A percentile compares a stretch with the other conserved stretches of the same genome.
phyloP scores from a whole-genome alignment of 148 eudicot genomes.

The Salicornia ramosissima region DNA sequence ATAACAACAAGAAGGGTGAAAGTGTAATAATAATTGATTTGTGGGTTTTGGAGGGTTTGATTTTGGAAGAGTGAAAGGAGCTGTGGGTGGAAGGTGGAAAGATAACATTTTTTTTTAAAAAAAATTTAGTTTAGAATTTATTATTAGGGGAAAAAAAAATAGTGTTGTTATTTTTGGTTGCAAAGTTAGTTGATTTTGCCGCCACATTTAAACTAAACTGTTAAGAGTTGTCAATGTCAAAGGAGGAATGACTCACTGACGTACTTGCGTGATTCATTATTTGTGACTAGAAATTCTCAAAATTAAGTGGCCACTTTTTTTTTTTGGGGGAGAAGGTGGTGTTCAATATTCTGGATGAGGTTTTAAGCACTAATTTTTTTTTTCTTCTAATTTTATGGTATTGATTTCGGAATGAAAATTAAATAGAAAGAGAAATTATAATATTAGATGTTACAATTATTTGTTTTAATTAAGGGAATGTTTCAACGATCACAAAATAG shows the following conservation, averaged over 20 bases:
- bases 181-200: constrained; percentile 16
- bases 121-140: not conserved
- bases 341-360: not conserved
- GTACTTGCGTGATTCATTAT: constrained; percentile 1
- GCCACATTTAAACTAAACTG: constrained; percentile 17
- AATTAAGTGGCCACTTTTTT: constrained; percentile 11
- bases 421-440: too few species aligned
- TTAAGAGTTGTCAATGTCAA: not conserved
- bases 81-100: constrained; percentile 15
- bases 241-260: too few species aligned
- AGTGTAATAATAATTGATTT: not conserved
- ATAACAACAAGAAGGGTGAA: not conserved
- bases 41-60: constrained; percentile 6
- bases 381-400: too few species aligned
- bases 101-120: constrained; percentile 16
- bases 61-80: constrained; percentile 11
- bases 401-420: too few species aligned
- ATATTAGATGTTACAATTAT: too few species aligned
- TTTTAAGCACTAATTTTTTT: too few species aligned
- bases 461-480: too few species aligned
- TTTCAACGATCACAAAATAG: too few species aligned
- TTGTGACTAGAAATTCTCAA: not conserved
- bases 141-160: not conserved
- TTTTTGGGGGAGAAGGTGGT: not conserved
- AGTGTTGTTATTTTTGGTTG: not conserved